phyloP scores from a whole-genome alignment of 805 yeast species.

The Maudiozyma pseudohumilis region DNA sequence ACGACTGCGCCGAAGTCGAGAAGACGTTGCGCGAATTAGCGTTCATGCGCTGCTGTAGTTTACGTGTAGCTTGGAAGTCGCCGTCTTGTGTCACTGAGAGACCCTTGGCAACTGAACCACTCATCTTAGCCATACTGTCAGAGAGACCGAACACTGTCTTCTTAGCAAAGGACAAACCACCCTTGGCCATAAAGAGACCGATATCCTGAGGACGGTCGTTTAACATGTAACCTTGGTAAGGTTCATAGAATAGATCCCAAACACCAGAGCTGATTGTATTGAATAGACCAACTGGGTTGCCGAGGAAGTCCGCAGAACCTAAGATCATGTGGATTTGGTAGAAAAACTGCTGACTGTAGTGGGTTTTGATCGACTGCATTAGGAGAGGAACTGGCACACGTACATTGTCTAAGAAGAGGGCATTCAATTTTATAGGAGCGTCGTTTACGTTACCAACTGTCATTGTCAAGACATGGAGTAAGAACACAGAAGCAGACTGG shows the following conservation, averaged over 20 bases:
- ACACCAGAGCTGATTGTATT: conserved; percentile 91
- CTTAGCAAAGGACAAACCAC: conserved; percentile 87
- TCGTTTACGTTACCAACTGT: conserved; percentile 95
- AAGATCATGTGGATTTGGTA: conserved; percentile 86
- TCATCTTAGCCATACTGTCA: conserved; percentile 84
- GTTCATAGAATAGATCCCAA: conserved; percentile 92
- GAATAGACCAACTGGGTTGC: conserved; percentile 95
- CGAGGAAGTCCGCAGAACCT: conserved; percentile 93
- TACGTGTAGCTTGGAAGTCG: conserved; percentile 71
- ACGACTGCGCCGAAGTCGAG: conserved; percentile 77
- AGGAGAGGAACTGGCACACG: conserved; percentile 76
- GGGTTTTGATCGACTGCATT: conserved; percentile 61
- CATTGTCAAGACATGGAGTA: conserved; percentile 83
- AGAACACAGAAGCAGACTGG: conserved; percentile 42
- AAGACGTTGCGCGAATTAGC: conserved; percentile 78
- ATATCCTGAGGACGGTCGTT: conserved; percentile 93
- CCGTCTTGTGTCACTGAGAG: conserved; percentile 80
- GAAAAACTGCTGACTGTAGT: conserved; percentile 84
- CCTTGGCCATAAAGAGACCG: conserved; percentile 92
- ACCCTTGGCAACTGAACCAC: conserved; percentile 93
- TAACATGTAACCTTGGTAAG: conserved; percentile 89
- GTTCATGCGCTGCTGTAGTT: conserved; percentile 65
- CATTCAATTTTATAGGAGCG: conserved; percentile 86
- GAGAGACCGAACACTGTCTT: conserved; percentile 92
- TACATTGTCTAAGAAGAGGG: conserved; percentile 78